A percentile compares a stretch with the other conserved stretches of the same genome.
Conservation (phyloP, 106 monocot species). For the Dioscorea alata region DNA sequence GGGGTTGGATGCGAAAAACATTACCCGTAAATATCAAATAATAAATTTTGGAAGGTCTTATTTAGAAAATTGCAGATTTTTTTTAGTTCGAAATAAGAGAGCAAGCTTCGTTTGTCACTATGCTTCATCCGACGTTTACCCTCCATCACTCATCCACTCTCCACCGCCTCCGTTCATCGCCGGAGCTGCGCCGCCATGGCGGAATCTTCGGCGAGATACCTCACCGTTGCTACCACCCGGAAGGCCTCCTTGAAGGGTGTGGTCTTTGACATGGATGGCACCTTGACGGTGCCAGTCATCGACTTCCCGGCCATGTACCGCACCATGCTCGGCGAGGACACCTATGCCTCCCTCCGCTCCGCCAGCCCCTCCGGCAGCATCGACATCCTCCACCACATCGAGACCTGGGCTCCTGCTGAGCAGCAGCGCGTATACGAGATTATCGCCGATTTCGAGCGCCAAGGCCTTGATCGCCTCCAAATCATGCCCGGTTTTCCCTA, state of each 20-base stretch:
- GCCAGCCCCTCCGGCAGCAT: slow-evolving; percentile 11
- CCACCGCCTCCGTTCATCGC: background rate
- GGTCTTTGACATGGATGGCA: slow-evolving; percentile 99
- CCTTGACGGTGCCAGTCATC: slow-evolving; percentile 88
- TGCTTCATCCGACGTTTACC: background rate
- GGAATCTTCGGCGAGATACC: background rate
- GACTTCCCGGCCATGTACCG: slow-evolving; percentile 91
- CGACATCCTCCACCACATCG: slow-evolving; percentile 89
- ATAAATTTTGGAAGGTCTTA: background rate
- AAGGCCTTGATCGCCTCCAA: slow-evolving; percentile 79
- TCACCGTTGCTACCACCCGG: too few relatives aligned
- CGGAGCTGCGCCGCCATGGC: slow-evolving; percentile 10
- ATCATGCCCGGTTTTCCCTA: slow-evolving; percentile 84
- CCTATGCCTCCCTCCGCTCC: slow-evolving; percentile 22
- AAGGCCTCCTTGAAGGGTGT: slow-evolving; percentile 55
- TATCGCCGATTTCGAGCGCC: slow-evolving; percentile 68
- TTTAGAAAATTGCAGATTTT: background rate
- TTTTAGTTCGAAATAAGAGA: too few relatives aligned
- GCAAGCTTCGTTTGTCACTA: background rate
- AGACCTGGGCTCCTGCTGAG: slow-evolving; percentile 52
- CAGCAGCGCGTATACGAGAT: slow-evolving; percentile 71
- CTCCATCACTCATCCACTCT: background rate
- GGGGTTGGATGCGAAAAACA: too few relatives aligned
- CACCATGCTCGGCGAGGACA: slow-evolving; percentile 61
- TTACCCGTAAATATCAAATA: too few relatives aligned